These are phyloP conservation scores for Chlamydomonas eustigma DNA, from an alignment of 139 green algal species.

Conservation along the genomic window DNA sequence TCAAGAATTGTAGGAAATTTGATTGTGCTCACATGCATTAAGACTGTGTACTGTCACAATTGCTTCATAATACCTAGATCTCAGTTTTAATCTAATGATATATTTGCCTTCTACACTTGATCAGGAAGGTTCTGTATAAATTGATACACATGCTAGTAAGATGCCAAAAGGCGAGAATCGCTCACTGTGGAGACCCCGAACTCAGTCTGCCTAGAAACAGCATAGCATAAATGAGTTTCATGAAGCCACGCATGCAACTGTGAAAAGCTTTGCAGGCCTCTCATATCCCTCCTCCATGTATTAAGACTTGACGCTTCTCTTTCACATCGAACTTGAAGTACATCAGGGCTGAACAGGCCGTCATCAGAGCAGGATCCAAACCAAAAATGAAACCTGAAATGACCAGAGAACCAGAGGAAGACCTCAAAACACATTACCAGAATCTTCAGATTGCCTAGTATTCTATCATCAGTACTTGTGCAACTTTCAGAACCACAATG, in stretches of 20 bases:
- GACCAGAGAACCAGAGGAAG: too few relatives aligned
- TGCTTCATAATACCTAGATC: too few relatives aligned
- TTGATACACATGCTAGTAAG: background rate
- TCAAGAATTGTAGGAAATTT: too few relatives aligned
- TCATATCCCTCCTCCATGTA: background rate
- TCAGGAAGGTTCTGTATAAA: too few relatives aligned
- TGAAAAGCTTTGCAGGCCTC: background rate
- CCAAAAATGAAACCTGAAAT: background rate
- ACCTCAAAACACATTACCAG: too few relatives aligned
- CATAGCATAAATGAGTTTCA: conserved; percentile 3
- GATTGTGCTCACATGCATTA: too few relatives aligned
- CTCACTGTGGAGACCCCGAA: background rate
- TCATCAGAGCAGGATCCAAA: background rate
- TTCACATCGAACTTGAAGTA: background rate
- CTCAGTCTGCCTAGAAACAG: background rate
- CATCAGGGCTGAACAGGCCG: background rate
- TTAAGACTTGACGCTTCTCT: background rate
- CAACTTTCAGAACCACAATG: too few relatives aligned
- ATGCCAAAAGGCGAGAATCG: background rate
- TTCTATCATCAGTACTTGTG: too few relatives aligned
- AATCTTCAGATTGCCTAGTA: too few relatives aligned
- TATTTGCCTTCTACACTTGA: too few relatives aligned
- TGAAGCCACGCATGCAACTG: background rate
- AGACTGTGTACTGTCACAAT: too few relatives aligned
- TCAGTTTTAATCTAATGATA: too few relatives aligned